Evolutionary conservation across 2,329 filamentous ascomycete genomes (phyloP), one percentile per base, ranked within the genome.

Genomic region (Xylaria sp.): DNA sequence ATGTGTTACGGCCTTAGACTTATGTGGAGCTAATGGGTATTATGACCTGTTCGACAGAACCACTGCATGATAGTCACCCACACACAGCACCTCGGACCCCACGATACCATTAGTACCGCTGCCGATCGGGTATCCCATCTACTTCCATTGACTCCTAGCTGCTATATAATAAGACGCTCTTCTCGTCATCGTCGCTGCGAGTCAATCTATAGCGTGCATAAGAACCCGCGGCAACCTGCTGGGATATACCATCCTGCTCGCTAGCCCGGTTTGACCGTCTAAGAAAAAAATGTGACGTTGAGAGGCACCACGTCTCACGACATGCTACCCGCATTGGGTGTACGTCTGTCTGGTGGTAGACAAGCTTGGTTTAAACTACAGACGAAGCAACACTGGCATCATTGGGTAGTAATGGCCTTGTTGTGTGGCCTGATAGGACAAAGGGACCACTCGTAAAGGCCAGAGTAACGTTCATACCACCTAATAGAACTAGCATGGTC

Each of bases 1-100:
- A 67, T 66, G 66, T 66, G 63, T 65, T 67, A 76, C 73, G 73
- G 73, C 72, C 73, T 76, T 72, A 76, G 74, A 75, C 75, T 73
- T 76, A 75, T 77, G 76, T 77, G 76, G 76, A 78, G 73, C 75
- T 74, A 63, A 71, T 69, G 69, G 63, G 63, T 67, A 71, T 71
- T 69, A 72, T 75, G 73, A 73, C 75, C 74, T 72, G 74, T 75
- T 76, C 73, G 65, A 75, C 74, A 74, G 69, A 75, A 76, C 72
- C 73, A 75, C 73, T 76, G 74, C 73, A 76, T 72, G 66, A 67
- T 70, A 60, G 67, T 67, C 73, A 69, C 66, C 65, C 69, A 71
- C 73, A 73, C 73, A 55, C 65, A 68, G 73, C 65, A 64, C 63
- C 69, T 76, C 69, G 73, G 72, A 76, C 75, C 73, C 75, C 76